A percentile compares a stretch with the other conserved stretches of the same genome.
These are phyloP conservation scores for Echria macrotheca DNA, from an alignment of 495 filamentous ascomycete genomes.

Conservation along the genomic window DNA sequence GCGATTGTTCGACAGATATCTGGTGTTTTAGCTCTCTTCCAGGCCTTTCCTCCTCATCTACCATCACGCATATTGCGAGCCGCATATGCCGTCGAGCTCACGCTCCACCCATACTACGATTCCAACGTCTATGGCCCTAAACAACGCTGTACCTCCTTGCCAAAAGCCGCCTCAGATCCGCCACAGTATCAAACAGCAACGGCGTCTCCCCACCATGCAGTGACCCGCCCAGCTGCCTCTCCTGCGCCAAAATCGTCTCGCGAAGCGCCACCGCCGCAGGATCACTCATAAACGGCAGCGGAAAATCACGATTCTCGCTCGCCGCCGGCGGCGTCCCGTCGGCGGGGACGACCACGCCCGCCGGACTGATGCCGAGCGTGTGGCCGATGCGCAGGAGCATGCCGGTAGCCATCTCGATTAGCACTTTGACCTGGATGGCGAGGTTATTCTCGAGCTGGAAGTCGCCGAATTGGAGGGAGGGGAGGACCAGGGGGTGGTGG, in stretches of 20 bases:
- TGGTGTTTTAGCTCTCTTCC: no score
- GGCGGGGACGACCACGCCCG: neutral
- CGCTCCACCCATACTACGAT: no score
- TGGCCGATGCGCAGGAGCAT: conserved; percentile 11
- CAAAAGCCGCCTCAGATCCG: conserved; percentile 5
- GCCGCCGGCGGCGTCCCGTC: no score
- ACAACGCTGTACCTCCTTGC: neutral
- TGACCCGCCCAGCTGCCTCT: conserved; percentile 8
- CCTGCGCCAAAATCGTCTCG: conserved; percentile 11
- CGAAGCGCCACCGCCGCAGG: conserved; percentile 9
- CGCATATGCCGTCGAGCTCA: no score
- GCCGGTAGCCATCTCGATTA: conserved; percentile 7
- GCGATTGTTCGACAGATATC: no score
- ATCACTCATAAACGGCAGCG: conserved; percentile 5
- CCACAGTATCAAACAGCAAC: conserved; percentile 2
- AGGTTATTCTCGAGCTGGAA: conserved; percentile 12
- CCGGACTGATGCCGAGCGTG: conserved; percentile 8
- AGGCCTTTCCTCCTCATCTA: no score
- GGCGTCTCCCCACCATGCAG: conserved; percentile 4
- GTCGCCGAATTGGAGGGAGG: conserved; percentile 10
- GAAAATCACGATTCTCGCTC: neutral
- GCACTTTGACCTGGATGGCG: conserved; percentile 10
- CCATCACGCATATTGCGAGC: no score
- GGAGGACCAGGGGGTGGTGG: neutral
- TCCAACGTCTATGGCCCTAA: no score